A percentile compares a stretch with the other conserved stretches of the same genome.
phyloP scores from a whole-genome alignment of 1,284 basidiomycete genomes.

The Austroboletus novae-zelandiae region DNA sequence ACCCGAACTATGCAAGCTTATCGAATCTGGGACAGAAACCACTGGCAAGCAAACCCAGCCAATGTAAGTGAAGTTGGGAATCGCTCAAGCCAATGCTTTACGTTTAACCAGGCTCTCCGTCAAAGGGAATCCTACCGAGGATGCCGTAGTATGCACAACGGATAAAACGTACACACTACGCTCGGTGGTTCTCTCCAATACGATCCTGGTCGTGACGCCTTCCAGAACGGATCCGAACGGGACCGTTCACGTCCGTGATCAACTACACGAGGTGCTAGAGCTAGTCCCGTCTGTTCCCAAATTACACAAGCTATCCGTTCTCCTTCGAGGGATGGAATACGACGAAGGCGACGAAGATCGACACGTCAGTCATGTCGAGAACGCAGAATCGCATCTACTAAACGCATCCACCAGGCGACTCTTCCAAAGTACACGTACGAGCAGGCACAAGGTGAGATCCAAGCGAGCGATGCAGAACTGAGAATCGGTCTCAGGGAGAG shows the following conservation, averaged over 20 bases:
- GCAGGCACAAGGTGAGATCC: slow-evolving; percentile 62
- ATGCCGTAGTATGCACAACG: slow-evolving; percentile 84
- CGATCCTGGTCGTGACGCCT: slow-evolving; percentile 70
- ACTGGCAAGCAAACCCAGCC: slow-evolving; percentile 14
- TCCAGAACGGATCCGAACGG: slow-evolving; percentile 39
- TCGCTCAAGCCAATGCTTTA: neutral
- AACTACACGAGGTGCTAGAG: slow-evolving; percentile 77
- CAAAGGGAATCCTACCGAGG: slow-evolving; percentile 78
- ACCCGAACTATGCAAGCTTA: slow-evolving; percentile 53
- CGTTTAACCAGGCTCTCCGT: slow-evolving; percentile 59
- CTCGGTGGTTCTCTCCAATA: slow-evolving; percentile 83
- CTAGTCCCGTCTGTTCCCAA: slow-evolving; percentile 70
- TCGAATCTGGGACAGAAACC: slow-evolving; percentile 43
- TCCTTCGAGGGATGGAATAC: slow-evolving; percentile 69
- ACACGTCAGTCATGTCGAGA: slow-evolving; percentile 25
- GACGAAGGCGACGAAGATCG: slow-evolving; percentile 55
- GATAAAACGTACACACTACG: slow-evolving; percentile 79
- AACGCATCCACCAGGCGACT: slow-evolving; percentile 14
- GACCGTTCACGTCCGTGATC: slow-evolving; percentile 61
- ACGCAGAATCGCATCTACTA: neutral
- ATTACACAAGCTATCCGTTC: slow-evolving; percentile 60
- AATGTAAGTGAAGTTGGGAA: slow-evolving; percentile 10
- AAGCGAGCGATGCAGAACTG: slow-evolving; percentile 77
- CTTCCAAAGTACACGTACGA: slow-evolving; percentile 49
- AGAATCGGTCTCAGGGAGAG: slow-evolving; percentile 58